Conservation (phyloP, 192 early-diverging fungal species). For the Coemansia sp. region DNA sequence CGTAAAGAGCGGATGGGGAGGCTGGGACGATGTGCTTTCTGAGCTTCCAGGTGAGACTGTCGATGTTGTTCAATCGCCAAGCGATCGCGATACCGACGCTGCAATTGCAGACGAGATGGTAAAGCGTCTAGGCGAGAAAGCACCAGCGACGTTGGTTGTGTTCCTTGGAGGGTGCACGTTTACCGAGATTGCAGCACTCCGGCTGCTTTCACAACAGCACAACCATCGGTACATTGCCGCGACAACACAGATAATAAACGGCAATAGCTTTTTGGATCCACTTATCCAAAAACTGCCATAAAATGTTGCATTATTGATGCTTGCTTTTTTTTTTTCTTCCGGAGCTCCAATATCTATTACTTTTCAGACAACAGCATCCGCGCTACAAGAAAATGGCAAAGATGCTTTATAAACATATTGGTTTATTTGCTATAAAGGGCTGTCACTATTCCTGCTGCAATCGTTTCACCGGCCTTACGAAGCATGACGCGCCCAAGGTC, state of each 20-base stretch:
- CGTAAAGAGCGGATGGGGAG: slow-evolving; percentile 74
- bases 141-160: slow-evolving; percentile 78
- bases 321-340: background rate
- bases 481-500: slow-evolving; percentile 87
- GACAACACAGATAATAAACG: slow-evolving; percentile 90
- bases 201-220: slow-evolving; percentile 79
- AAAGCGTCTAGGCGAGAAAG: slow-evolving; percentile 57
- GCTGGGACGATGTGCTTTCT: slow-evolving; percentile 81
- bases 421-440: slow-evolving; percentile 34
- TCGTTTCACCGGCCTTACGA: slow-evolving; percentile 78
- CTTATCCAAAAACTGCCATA: slow-evolving; percentile 23
- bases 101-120: slow-evolving; percentile 19
- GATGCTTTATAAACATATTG: background rate
- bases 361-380: no score
- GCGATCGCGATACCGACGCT: slow-evolving; percentile 56
- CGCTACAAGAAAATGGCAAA: no score
- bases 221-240: slow-evolving; percentile 81
- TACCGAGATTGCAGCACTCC: slow-evolving; percentile 89
- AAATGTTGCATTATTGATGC: background rate
- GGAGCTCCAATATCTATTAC: no score
- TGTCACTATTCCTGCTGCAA: slow-evolving; percentile 85
- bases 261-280: slow-evolving; percentile 72
- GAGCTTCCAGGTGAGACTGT: slow-evolving; percentile 78
- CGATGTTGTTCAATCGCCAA: slow-evolving; percentile 70
- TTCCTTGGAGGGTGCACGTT: slow-evolving; percentile 96